These are phyloP conservation scores for Posidonia oceanica DNA, from an alignment of 116 monocot species.

Conservation along the genomic window DNA sequence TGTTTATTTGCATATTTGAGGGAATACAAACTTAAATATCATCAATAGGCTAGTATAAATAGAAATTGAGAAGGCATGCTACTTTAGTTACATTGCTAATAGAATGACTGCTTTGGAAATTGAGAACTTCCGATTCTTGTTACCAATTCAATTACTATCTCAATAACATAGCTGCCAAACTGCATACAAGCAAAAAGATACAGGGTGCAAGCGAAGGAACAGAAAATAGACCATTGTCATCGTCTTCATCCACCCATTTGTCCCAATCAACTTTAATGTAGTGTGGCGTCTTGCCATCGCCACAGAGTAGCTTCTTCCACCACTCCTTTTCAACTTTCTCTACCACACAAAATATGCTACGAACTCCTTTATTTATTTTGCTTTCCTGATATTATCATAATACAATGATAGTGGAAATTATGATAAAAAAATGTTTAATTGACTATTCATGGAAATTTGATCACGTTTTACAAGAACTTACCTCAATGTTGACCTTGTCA, in stretches of 20 bases:
- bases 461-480: conserved; percentile 4
- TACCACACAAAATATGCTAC: conserved; percentile 62
- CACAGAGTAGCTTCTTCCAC: conserved; percentile 74
- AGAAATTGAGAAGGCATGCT: no score
- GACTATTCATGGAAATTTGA: conserved; percentile 37
- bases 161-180: background rate
- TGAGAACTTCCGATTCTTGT: background rate
- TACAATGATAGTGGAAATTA: conserved; percentile 5
- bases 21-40: no score
- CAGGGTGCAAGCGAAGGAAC: background rate
- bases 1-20: no score
- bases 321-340: conserved; percentile 65
- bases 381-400: conserved; percentile 37
- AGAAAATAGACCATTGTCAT: conserved; percentile 30
- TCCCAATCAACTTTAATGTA: conserved; percentile 96
- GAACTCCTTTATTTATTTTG: conserved; percentile 66
- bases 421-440: conserved; percentile 37
- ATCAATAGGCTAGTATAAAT: no score
- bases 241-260: conserved; percentile 94
- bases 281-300: conserved; percentile 67
- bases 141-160: background rate
- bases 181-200: background rate
- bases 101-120: background rate
- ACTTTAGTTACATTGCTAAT: no score
- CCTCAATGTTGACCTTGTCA: conserved; percentile 82